Evolutionary conservation across 2,329 filamentous ascomycete species (phyloP).

Genomic region (Clarireedia homoeocarpa): DNA sequence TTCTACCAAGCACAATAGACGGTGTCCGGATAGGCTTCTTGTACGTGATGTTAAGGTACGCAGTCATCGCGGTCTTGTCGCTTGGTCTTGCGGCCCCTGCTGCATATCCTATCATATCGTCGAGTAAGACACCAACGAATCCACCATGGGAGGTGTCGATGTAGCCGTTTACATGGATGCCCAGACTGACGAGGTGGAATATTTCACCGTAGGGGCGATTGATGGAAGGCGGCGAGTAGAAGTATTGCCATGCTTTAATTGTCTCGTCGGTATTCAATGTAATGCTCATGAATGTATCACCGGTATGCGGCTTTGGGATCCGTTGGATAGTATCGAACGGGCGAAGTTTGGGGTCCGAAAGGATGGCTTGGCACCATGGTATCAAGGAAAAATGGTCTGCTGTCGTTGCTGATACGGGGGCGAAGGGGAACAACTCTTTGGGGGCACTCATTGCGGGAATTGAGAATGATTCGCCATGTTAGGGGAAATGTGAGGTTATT

Average conservation of each 20-base stretch:
- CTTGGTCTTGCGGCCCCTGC: constrained; percentile 6
- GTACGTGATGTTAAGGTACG: constrained; percentile 48
- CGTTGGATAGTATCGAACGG: constrained; percentile 13
- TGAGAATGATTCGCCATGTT: neutral
- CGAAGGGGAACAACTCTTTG: neutral
- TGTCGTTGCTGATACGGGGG: constrained; percentile 2
- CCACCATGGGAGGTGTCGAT: constrained; percentile 50
- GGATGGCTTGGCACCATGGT: constrained; percentile 15
- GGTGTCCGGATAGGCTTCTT: constrained; percentile 44
- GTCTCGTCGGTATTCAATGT: constrained; percentile 11
- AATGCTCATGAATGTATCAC: constrained; percentile 14
- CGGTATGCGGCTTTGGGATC: neutral
- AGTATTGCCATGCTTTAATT: constrained; percentile 18
- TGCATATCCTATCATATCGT: constrained; percentile 41
- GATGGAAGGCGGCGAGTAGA: constrained; percentile 11
- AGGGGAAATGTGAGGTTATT: neutral
- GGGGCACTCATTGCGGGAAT: neutral
- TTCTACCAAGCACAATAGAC: constrained; percentile 39
- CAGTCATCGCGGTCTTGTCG: constrained; percentile 33
- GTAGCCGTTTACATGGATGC: constrained; percentile 47
- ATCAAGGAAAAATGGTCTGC: constrained; percentile 13
- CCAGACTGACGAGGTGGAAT: constrained; percentile 31
- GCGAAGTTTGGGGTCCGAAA: constrained; percentile 16
- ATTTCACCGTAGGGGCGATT: constrained; percentile 9
- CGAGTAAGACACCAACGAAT: constrained; percentile 47